Evolutionary conservation across 2,329 filamentous ascomycete species (phyloP).

Genomic region (Alternaria triticimaculans): DNA sequence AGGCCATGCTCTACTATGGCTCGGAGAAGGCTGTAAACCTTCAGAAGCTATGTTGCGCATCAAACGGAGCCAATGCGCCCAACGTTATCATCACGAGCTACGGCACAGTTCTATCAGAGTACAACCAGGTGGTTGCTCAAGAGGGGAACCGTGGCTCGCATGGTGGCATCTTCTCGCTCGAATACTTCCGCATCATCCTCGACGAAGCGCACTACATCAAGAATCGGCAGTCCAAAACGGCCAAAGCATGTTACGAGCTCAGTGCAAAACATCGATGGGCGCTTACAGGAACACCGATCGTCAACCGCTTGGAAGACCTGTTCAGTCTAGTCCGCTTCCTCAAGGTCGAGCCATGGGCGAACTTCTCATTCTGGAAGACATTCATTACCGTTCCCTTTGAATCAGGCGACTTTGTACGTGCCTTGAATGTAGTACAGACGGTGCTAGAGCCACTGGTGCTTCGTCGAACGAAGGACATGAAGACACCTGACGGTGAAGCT

Average conservation of each 20-base stretch:
- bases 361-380: conserved; percentile 98
- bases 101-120: conserved; percentile 89
- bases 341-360: conserved; percentile 95
- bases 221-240: conserved; percentile 83
- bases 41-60: conserved; percentile 75
- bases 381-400: conserved; percentile 99
- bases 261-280: conserved; percentile 88
- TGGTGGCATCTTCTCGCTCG: conserved; percentile 81
- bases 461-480: conserved; percentile 96
- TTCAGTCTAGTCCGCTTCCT: conserved; percentile 93
- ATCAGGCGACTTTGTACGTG: conserved; percentile 90
- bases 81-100: conserved; percentile 96
- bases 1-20: conserved; percentile 89
- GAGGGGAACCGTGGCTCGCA: conserved; percentile 70
- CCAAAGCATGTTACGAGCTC: conserved; percentile 92
- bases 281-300: conserved; percentile 93
- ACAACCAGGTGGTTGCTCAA: conserved; percentile 72
- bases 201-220: conserved; percentile 97
- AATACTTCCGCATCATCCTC: conserved; percentile 93
- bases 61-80: conserved; percentile 77
- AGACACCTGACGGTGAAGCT: conserved; percentile 82
- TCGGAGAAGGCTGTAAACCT: conserved; percentile 81
- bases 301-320: conserved; percentile 92
- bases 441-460: conserved; percentile 96
- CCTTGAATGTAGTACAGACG: conserved; percentile 95